phyloP scores from a whole-genome alignment of 1,284 basidiomycete species.

The Kwoniella shivajii region DNA sequence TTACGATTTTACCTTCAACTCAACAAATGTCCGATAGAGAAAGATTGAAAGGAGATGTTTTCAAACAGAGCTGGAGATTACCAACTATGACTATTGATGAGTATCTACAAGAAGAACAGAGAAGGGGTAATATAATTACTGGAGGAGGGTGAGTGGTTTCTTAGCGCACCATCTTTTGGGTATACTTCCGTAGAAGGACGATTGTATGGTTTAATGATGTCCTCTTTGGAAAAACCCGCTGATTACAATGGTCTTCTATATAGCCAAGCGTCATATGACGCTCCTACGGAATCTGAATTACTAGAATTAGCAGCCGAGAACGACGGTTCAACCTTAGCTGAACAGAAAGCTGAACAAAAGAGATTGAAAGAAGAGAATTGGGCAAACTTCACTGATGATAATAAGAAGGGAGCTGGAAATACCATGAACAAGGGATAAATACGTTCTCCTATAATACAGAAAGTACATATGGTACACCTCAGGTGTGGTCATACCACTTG shows the following conservation, averaged over 20 bases:
- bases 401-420: conserved; percentile 84
- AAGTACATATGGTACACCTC: too few relatives aligned
- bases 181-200: background rate
- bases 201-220: too few relatives aligned
- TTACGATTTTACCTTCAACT: conserved; percentile 82
- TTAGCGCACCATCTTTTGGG: background rate
- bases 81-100: conserved; percentile 98
- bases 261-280: conserved; percentile 69
- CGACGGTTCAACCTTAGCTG: conserved; percentile 74
- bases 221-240: too few relatives aligned
- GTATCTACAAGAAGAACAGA: conserved; percentile 82
- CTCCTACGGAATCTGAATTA: conserved; percentile 74
- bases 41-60: conserved; percentile 75
- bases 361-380: conserved; percentile 81
- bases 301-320: conserved; percentile 75
- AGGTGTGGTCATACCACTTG: too few relatives aligned
- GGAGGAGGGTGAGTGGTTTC: conserved; percentile 75
- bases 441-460: too few relatives aligned
- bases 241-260: background rate
- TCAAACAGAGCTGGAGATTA: conserved; percentile 79
- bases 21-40: conserved; percentile 62
- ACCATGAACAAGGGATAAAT: conserved; percentile 86
- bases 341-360: conserved; percentile 73
- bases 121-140: conserved; percentile 81
- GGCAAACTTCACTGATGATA: conserved; percentile 77